phyloP scores from a whole-genome alignment of 371 early-diverging fungal genomes.

The Rhizopus microsporus region DNA sequence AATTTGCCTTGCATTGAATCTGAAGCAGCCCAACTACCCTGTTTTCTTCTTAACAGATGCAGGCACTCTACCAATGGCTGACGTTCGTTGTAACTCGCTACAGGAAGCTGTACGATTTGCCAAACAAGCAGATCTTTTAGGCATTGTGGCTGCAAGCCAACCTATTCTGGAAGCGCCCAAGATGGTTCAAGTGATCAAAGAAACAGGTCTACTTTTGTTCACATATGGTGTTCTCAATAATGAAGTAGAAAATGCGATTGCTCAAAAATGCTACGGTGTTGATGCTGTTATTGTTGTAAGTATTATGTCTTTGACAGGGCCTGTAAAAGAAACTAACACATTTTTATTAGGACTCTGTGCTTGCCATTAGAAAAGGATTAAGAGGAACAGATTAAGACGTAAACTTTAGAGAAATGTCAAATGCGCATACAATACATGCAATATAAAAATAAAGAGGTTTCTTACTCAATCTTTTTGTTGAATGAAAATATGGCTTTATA shows the following conservation, averaged over 20 bases:
- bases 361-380: constrained; percentile 63
- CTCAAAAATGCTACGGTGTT: constrained; percentile 77
- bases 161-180: constrained; percentile 82
- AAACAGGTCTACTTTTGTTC: constrained; percentile 73
- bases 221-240: constrained; percentile 91
- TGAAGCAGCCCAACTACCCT: constrained; percentile 85
- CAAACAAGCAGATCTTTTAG: constrained; percentile 71
- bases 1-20: constrained; percentile 75
- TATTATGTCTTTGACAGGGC: constrained; percentile 2
- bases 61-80: constrained; percentile 74
- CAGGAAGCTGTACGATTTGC: constrained; percentile 86
- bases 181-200: constrained; percentile 73
- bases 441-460: too few relatives aligned
- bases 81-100: constrained; percentile 84
- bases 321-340: not conserved
- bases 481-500: too few relatives aligned
- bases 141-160: constrained; percentile 80
- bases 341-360: constrained; percentile 51
- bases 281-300: constrained; percentile 81
- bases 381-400: constrained; percentile 22
- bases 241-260: constrained; percentile 66
- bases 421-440: too few relatives aligned
- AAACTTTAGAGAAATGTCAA: too few relatives aligned
- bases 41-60: constrained; percentile 93
- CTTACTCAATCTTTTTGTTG: too few relatives aligned